Conservation (phyloP, 345 rosid species). For the Salix purpurea region DNA sequence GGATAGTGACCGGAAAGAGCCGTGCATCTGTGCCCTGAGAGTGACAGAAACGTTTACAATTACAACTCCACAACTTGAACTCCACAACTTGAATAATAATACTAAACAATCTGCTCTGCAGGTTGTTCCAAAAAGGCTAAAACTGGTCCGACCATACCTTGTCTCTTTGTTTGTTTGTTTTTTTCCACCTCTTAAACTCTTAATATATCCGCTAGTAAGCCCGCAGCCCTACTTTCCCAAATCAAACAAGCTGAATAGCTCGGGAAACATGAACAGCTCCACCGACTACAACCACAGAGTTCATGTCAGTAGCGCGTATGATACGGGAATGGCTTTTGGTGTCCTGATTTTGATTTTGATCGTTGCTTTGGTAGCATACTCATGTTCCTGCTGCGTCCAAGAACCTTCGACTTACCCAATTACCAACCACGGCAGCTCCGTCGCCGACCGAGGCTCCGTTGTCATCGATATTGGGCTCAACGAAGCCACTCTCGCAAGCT, state of each 20-base stretch:
- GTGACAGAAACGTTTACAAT: background rate
- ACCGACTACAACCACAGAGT: background rate
- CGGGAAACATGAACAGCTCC: background rate
- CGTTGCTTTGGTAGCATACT: background rate
- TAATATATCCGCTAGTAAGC: no score
- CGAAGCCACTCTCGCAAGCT: conserved; percentile 28
- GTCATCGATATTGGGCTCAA: conserved; percentile 20
- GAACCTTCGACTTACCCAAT: background rate
- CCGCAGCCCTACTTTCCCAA: no score
- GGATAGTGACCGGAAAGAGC: no score
- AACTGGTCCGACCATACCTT: background rate
- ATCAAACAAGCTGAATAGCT: background rate
- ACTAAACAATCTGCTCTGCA: background rate
- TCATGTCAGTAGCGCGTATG: background rate
- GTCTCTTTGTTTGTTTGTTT: no score
- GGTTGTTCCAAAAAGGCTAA: background rate
- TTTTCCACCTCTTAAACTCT: no score
- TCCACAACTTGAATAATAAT: background rate
- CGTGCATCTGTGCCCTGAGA: background rate
- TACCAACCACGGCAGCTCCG: background rate
- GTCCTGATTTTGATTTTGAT: background rate
- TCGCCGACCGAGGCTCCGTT: background rate
- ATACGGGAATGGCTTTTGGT: background rate
- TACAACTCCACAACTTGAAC: background rate
- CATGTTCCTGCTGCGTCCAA: background rate